These are phyloP conservation scores for Acer yangbiense DNA, from an alignment of 345 rosid species.

Conservation along the genomic window DNA sequence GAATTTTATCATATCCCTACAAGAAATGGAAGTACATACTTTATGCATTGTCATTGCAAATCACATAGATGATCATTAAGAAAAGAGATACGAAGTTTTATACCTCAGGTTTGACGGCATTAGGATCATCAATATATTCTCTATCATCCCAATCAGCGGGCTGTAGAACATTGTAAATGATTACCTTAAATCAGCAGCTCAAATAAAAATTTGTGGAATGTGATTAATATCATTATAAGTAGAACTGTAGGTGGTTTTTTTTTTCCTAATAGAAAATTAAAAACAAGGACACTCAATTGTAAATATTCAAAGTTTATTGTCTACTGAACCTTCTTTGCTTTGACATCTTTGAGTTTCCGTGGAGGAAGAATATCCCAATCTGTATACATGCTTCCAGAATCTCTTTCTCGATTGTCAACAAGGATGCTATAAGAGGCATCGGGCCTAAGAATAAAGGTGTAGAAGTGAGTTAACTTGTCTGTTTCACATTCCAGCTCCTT, in stretches of 20 bases:
- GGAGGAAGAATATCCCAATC: constrained; percentile 63
- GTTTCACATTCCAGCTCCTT: constrained; percentile 55
- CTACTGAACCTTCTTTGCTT: constrained; percentile 44
- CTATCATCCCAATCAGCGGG: constrained; percentile 51
- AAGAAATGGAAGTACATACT: background rate
- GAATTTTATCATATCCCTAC: constrained; percentile 49
- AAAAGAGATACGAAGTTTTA: background rate
- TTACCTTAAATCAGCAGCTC: background rate
- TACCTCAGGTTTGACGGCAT: constrained; percentile 48
- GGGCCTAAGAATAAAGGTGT: constrained; percentile 52
- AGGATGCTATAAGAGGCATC: constrained; percentile 49
- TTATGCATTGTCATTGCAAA: constrained; percentile 7
- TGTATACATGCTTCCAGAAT: constrained; percentile 56
- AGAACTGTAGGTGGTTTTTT: background rate
- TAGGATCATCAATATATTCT: constrained; percentile 52
- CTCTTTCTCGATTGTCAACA: constrained; percentile 49
- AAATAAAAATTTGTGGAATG: background rate
- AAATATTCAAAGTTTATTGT: background rate
- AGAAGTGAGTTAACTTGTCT: constrained; percentile 53
- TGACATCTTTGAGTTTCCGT: constrained; percentile 36
- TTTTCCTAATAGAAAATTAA: background rate
- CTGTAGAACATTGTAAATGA: constrained; percentile 20
- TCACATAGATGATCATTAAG: background rate
- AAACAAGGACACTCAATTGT: background rate
- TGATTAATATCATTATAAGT: background rate